phyloP scores from a whole-genome alignment of 1,284 basidiomycete genomes.

The Vanrija sp. region DNA sequence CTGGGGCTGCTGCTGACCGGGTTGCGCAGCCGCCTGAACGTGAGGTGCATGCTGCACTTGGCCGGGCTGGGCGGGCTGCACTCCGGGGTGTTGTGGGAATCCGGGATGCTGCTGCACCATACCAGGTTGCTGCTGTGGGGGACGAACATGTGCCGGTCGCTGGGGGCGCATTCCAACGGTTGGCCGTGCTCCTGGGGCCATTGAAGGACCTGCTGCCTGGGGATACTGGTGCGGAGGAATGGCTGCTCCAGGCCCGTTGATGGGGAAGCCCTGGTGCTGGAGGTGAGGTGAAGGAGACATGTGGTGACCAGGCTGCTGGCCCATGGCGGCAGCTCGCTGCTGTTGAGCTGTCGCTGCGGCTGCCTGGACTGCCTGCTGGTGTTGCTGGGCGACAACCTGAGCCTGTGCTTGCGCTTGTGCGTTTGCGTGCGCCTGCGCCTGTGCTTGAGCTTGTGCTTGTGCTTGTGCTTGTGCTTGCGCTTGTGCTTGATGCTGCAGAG shows the following conservation, averaged over 20 bases:
- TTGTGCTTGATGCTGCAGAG: constrained; percentile 8
- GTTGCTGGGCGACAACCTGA: constrained; percentile 17
- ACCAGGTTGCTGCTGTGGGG: constrained; percentile 7
- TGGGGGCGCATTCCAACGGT: constrained; percentile 17
- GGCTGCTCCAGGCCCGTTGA: constrained; percentile 26
- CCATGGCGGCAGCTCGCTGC: constrained; percentile 2
- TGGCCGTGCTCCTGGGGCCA: constrained; percentile 6
- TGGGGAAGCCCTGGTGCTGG: constrained; percentile 36
- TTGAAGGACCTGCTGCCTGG: constrained; percentile 15
- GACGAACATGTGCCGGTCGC: constrained; percentile 9
- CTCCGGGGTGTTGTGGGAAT: constrained; percentile 18
- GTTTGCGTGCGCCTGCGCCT: background rate
- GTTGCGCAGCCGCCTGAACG: constrained; percentile 8
- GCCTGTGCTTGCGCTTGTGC: constrained; percentile 12
- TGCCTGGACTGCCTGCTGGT: constrained; percentile 3
- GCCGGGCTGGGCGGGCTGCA: constrained; percentile 14
- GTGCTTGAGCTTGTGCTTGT: constrained; percentile 18
- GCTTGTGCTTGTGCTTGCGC: constrained; percentile 17
- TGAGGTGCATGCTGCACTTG: constrained; percentile 24
- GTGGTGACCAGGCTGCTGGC: constrained; percentile 8
- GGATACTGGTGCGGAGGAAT: constrained; percentile 16
- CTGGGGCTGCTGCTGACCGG: constrained; percentile 12
- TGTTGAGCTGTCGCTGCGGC: constrained; percentile 9
- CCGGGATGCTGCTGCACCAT: constrained; percentile 9
- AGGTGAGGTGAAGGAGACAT: constrained; percentile 40